These are phyloP conservation scores for Didymella pomorum DNA, from an alignment of 2,329 filamentous ascomycete species.

Conservation along the genomic window DNA sequence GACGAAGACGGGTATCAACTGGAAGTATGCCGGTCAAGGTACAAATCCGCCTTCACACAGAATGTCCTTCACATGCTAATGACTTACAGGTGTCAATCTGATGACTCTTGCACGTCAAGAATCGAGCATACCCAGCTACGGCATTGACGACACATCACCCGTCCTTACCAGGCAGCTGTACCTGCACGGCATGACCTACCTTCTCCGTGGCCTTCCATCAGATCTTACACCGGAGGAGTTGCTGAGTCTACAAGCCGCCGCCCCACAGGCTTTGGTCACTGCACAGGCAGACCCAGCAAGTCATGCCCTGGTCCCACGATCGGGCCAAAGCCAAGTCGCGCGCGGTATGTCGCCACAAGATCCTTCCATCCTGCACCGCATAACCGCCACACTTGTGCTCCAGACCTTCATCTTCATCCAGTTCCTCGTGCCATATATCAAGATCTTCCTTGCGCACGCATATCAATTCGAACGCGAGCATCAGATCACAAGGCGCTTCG, in stretches of 20 bases:
- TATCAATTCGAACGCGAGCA: conserved; percentile 73
- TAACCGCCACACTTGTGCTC: conserved; percentile 65
- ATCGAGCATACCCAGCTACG: conserved; percentile 46
- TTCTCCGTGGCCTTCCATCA: conserved; percentile 68
- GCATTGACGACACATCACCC: conserved; percentile 46
- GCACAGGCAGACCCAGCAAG: conserved; percentile 21
- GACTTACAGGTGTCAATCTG: conserved; percentile 55
- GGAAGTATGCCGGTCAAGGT: conserved; percentile 63
- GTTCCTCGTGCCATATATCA: conserved; percentile 68
- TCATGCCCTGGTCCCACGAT: conserved; percentile 28
- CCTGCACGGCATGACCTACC: conserved; percentile 68
- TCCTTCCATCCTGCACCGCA: conserved; percentile 65
- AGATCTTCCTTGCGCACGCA: conserved; percentile 61
- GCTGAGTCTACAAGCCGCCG: conserved; percentile 60
- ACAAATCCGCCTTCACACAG: conserved; percentile 8
- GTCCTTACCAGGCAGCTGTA: conserved; percentile 69
- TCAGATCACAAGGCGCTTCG: conserved; percentile 67
- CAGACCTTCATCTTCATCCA: conserved; percentile 67
- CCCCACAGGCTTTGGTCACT: conserved; percentile 52
- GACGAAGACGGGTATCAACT: conserved; percentile 54
- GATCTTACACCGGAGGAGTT: conserved; percentile 65
- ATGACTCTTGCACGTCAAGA: conserved; percentile 58
- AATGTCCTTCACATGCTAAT: conserved; percentile 10
- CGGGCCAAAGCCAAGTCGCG: conserved; percentile 16
- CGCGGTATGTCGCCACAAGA: conserved; percentile 26